phyloP scores from a whole-genome alignment of 2,329 filamentous ascomycete genomes.

The Colletotrichum abscissum region DNA sequence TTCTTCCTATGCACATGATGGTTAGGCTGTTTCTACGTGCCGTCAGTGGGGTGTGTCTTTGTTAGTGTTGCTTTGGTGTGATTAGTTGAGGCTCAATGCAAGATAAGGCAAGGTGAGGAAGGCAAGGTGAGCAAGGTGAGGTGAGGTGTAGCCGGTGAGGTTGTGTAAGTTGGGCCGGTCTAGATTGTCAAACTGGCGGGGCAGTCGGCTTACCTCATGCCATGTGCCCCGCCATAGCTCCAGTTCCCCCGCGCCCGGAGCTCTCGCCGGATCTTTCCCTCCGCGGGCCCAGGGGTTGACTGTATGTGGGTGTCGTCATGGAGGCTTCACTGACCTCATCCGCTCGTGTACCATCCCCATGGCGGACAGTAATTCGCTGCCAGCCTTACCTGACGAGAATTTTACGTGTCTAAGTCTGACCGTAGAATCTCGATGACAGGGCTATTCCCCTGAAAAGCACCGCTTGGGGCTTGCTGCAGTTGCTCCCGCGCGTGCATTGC shows the following conservation, averaged over 20 bases:
- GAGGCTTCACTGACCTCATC: slow-evolving; percentile 34
- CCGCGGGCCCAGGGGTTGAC: neutral
- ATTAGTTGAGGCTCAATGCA: neutral
- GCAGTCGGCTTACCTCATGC: neutral
- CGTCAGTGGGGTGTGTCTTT: neutral
- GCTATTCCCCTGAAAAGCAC: neutral
- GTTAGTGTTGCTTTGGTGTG: neutral
- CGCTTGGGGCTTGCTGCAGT: neutral
- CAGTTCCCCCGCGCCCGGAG: neutral
- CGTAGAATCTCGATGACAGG: slow-evolving; percentile 1
- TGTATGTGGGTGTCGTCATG: slow-evolving; percentile 30
- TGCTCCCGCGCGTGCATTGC: neutral
- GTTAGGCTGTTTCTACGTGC: neutral
- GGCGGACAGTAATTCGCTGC: slow-evolving; percentile 1
- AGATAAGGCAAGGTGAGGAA: neutral
- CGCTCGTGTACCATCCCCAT: neutral
- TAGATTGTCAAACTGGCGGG: neutral
- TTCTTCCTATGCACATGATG: neutral
- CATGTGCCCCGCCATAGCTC: neutral
- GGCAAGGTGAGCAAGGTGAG: neutral
- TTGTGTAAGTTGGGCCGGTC: neutral
- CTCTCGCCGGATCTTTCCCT: slow-evolving; percentile 4
- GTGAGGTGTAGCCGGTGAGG: neutral
- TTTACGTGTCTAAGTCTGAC: neutral
- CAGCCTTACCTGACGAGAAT: neutral